Evolutionary conservation across 179 eudicot species (phyloP), one percentile per base, ranked within the genome.

Genomic region (Dionaea muscipula): DNA sequence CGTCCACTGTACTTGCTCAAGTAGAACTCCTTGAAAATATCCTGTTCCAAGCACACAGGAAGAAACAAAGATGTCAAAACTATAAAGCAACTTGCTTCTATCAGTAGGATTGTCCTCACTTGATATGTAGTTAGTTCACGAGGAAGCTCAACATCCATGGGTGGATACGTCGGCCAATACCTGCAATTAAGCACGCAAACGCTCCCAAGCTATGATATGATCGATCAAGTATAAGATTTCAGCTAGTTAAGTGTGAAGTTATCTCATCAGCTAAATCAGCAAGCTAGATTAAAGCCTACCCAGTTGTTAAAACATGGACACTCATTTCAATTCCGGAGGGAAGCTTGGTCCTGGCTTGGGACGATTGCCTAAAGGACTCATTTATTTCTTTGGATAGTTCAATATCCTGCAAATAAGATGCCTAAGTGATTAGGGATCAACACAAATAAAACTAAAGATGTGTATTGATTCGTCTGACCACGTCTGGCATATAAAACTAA

Each of bases 281-380:
- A 28, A 28, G 3, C 3, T 3, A 28, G 35, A 28, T 19, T 17
- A 26, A 14, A 58, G 56, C 56, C 77, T 67, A 87, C 95, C 98
- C 98, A 4, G 95, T 91, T 50, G 98, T 91, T 60, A 91, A 72
- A 63, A 91, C 95, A 66, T 91, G 98, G 51, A 91, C 98, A 60
- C 95, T 87, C 98, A 91, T 78, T 80, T 91, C 98, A 40, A 91
- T 91, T 68, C 95, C 98, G 40, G 94, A 80, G 5, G 98, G 98
- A 19, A 91, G 91, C 62, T 91, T 91, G 53, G 86, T 87, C 71
- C 98, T 79, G 38, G 98, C 95, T 69, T 91, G 98, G 38, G 95
- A 79, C 33, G 98, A 91, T 76, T 87, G 98, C 68, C 72, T 87
- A 73, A 91, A 91, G 15, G 98, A 91, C 58, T 91, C 98, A 47